phyloP scores from a whole-genome alignment of 176 grass and related monocot genomes.

The Hyparrhenia diplandra region DNA sequence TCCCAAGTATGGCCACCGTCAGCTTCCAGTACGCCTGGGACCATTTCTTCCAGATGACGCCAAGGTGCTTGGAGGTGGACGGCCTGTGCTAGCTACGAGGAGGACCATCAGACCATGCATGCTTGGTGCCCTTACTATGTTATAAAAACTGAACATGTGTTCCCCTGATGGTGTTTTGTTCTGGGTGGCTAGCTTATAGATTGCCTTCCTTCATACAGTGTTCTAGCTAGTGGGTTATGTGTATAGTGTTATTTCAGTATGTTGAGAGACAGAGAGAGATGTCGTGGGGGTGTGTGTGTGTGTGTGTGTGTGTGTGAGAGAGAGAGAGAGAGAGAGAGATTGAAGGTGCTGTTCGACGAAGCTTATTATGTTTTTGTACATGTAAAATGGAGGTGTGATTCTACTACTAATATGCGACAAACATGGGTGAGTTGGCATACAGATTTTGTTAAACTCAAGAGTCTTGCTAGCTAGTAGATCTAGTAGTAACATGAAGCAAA shows the following conservation, averaged over 20 bases:
- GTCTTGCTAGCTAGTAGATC: too few relatives aligned
- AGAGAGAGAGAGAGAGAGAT: too few relatives aligned
- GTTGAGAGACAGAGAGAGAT: too few relatives aligned
- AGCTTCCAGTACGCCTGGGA: constrained; percentile 66
- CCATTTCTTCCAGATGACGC: constrained; percentile 53
- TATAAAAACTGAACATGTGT: neutral
- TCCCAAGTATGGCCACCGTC: constrained; percentile 42
- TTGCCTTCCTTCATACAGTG: neutral
- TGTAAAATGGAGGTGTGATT: neutral
- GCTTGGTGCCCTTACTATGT: neutral
- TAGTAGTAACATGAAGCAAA: too few relatives aligned
- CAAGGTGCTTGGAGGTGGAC: constrained; percentile 31
- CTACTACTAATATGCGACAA: neutral
- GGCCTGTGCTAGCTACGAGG: neutral
- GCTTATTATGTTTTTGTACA: neutral
- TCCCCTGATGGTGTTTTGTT: neutral
- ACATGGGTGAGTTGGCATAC: too few relatives aligned
- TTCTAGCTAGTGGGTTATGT: too few relatives aligned
- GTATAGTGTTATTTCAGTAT: too few relatives aligned
- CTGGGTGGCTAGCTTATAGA: neutral
- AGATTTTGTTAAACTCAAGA: too few relatives aligned
- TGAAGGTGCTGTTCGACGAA: neutral
- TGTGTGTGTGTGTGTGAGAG: too few relatives aligned
- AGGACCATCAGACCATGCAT: too few relatives aligned
- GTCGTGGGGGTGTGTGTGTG: too few relatives aligned